These are phyloP conservation scores for Yarrowia osloensis DNA, from an alignment of 805 yeast genomes.

Conservation along the genomic window DNA sequence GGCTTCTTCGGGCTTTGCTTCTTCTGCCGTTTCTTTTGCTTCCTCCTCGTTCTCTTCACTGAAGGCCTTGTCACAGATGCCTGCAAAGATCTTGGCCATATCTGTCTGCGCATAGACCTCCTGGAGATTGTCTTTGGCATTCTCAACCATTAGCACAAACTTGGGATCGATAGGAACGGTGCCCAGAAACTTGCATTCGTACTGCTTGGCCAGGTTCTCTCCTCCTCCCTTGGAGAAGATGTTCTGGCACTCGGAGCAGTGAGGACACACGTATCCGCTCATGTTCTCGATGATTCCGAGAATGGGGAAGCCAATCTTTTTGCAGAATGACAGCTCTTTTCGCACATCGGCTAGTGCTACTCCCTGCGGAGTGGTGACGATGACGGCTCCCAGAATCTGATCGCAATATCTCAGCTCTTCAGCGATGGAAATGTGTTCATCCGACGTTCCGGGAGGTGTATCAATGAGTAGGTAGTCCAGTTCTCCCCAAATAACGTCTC, in stretches of 20 bases:
- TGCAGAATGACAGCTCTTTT: constrained; percentile 90
- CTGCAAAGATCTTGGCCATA: constrained; percentile 49
- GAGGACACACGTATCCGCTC: constrained; percentile 96
- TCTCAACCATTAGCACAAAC: constrained; percentile 86
- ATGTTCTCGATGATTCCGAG: constrained; percentile 92
- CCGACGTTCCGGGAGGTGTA: constrained; percentile 99
- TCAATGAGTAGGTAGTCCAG: constrained; percentile 80
- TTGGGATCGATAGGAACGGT: constrained; percentile 90
- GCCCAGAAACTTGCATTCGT: constrained; percentile 71
- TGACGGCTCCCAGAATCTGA: constrained; percentile 72
- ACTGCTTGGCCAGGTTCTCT: constrained; percentile 59
- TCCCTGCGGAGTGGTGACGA: constrained; percentile 95
- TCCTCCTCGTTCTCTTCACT: constrained; percentile 31
- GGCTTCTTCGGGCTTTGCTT: background rate
- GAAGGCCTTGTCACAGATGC: constrained; percentile 48
- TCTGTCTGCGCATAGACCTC: constrained; percentile 41
- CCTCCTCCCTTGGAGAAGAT: constrained; percentile 97
- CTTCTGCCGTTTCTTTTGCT: background rate
- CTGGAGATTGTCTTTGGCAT: constrained; percentile 42
- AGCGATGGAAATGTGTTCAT: constrained; percentile 95
- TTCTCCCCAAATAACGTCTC: constrained; percentile 89
- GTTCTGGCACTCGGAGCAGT: constrained; percentile 82
- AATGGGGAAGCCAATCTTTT: constrained; percentile 74
- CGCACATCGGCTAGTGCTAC: constrained; percentile 93
- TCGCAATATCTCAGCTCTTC: constrained; percentile 59